Conservation (phyloP, 805 yeast species). For the Metschnikowia dekortorum region DNA sequence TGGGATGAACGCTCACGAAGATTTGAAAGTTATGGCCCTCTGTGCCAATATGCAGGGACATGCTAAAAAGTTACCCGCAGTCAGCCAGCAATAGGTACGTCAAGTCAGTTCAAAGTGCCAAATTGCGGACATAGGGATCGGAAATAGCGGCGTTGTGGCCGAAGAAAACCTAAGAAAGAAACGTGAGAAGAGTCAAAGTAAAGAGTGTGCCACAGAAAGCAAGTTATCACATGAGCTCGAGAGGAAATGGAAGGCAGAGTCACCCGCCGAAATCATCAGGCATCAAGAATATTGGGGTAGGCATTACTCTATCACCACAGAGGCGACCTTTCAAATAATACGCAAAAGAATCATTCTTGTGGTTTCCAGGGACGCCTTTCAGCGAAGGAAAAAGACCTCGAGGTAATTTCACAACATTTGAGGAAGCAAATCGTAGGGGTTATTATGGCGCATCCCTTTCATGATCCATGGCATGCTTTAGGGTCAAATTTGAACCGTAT, state of each 20-base stretch:
- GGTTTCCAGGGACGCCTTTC: background rate
- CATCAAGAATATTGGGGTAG: background rate
- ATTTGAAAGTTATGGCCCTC: constrained; percentile 2
- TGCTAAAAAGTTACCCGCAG: constrained; percentile 3
- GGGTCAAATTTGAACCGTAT: background rate
- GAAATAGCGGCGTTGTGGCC: background rate
- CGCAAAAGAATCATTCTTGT: background rate
- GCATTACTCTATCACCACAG: background rate
- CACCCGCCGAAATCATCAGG: background rate
- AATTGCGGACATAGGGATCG: background rate
- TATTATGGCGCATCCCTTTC: background rate
- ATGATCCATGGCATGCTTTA: background rate
- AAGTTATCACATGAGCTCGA: background rate
- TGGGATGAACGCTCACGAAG: constrained; percentile 2
- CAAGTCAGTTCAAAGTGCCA: background rate
- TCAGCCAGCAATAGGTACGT: background rate
- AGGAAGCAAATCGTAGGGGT: background rate
- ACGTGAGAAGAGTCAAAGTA: background rate
- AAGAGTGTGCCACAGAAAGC: background rate
- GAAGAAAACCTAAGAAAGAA: background rate
- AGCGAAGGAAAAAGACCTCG: background rate
- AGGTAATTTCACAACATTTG: background rate
- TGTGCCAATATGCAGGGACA: background rate
- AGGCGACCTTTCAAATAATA: background rate
- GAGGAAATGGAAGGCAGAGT: background rate